phyloP scores from a whole-genome alignment of 768 basidiomycete species.

The Galerina sulciceps region DNA sequence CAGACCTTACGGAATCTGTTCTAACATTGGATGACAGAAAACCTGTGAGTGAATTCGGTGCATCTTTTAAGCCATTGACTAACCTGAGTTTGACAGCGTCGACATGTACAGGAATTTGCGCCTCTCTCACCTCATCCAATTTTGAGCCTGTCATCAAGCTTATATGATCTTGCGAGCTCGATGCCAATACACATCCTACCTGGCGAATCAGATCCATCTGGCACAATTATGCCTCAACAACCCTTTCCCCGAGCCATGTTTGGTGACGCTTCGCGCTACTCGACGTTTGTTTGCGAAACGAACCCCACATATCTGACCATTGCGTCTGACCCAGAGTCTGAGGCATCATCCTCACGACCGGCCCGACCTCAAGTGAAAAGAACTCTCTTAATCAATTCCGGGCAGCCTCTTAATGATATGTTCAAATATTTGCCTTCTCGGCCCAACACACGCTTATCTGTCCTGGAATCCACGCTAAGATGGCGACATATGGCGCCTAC shows the following conservation, averaged over 20 bases:
- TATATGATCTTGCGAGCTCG: slow-evolving; percentile 75
- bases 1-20: slow-evolving; percentile 35
- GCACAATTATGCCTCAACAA: slow-evolving; percentile 91
- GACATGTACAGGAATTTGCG: slow-evolving; percentile 64
- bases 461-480: slow-evolving; percentile 78
- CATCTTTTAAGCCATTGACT: slow-evolving; percentile 6
- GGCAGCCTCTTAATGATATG: slow-evolving; percentile 94
- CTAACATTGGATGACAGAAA: slow-evolving; percentile 52
- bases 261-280: slow-evolving; percentile 58
- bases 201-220: slow-evolving; percentile 87
- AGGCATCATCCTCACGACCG: slow-evolving; percentile 20
- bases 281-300: slow-evolving; percentile 77
- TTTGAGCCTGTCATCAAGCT: slow-evolving; percentile 64
- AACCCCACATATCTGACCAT: slow-evolving; percentile 89
- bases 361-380: slow-evolving; percentile 36
- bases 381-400: slow-evolving; percentile 83
- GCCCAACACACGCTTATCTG: slow-evolving; percentile 69
- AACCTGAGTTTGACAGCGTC: slow-evolving; percentile 47
- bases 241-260: slow-evolving; percentile 93
- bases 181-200: slow-evolving; percentile 90
- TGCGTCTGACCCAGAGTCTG: slow-evolving; percentile 44
- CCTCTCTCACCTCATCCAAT: slow-evolving; percentile 81
- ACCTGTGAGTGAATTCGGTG: slow-evolving; percentile 45
- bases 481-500: slow-evolving; percentile 99
- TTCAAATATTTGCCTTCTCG: slow-evolving; percentile 87